Conservation (phyloP, 1,139 yeast genomes). For the Pichia sp. region DNA sequence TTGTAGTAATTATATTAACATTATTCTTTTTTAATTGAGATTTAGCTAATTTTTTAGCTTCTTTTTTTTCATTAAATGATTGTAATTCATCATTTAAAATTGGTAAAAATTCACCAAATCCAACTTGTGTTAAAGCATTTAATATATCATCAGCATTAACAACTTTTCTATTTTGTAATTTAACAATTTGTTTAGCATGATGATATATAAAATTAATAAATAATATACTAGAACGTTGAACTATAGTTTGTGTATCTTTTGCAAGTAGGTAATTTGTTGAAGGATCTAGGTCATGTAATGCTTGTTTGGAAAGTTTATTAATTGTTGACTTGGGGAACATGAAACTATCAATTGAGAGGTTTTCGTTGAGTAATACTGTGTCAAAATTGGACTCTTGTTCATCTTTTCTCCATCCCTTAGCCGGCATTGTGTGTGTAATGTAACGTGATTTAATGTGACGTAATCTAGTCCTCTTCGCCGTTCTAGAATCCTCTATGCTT, state of each 20-base stretch:
- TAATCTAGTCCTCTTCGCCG: neutral
- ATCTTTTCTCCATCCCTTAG: conserved; percentile 77
- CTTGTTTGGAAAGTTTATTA: conserved; percentile 51
- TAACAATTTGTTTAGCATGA: conserved; percentile 53
- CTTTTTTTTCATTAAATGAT: conserved; percentile 38
- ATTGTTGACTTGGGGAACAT: conserved; percentile 63
- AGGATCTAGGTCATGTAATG: conserved; percentile 23
- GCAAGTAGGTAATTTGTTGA: conserved; percentile 35
- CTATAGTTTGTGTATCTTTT: conserved; percentile 59
- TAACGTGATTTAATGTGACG: neutral
- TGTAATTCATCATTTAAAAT: conserved; percentile 46
- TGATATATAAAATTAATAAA: conserved; percentile 63
- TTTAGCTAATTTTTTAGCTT: conserved; percentile 36
- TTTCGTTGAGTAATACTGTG: conserved; percentile 49
- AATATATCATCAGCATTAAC: conserved; percentile 63
- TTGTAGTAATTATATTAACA: conserved; percentile 16
- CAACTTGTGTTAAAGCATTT: conserved; percentile 51
- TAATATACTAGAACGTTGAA: conserved; percentile 68
- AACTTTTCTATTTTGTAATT: conserved; percentile 49
- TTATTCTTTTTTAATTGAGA: conserved; percentile 13
- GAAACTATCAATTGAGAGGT: conserved; percentile 57
- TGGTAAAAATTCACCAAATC: conserved; percentile 50
- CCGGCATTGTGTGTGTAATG: conserved; percentile 47
- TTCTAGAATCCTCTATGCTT: too few species aligned
- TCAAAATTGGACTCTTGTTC: conserved; percentile 51